Evolutionary conservation across 2,329 filamentous ascomycete genomes (phyloP), one percentile per base, ranked within the genome.

Genomic region (Ophiostoma populinum): DNA sequence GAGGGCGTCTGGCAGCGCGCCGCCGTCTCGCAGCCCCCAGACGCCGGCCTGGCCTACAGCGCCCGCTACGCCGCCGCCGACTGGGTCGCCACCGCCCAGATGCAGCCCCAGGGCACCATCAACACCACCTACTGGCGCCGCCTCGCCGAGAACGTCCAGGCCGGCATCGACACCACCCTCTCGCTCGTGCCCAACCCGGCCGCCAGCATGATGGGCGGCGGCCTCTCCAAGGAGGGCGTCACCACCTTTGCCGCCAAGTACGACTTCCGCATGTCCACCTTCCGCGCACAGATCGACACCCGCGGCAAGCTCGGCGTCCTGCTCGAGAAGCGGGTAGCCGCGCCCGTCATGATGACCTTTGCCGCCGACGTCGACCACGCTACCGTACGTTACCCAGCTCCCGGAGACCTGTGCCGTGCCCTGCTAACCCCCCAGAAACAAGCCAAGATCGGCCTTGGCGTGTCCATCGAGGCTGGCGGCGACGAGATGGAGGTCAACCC

Each of bases 201-300:
- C 1, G 60, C 63, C 35, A 71, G 70, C 35, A 70, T 72, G 43
- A 61, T 81, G 58, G 83, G 90, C 74, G 85, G 82, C 49, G 74
- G 74, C 31, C 55, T 76, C 36, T 71, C 76, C 55, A 87, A 85
- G 58, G 86, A 98, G 57, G 90, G 90, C 37, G 70, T 82, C 42
- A 86, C 92, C 36, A 83, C 86, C 36, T 70, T 95, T 49, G 90
- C 87, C 50, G 82, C 85, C 54, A 98, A 98, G 62, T 98, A 98
- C 61, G 87, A 94, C 56, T 98, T 98, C 73, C 74, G 82, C 52
- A 81, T 85, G 62, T 90, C 82, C 37, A 90, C 83, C 34, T 93
- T 94, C 75, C 76, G 87, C 45, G 90, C 87, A 29, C 90, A 98
- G 62, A 70, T 95, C 48, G 90, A 98, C 61, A 92, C 85, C 51